Evolutionary conservation across 805 yeast genomes (phyloP).

Genomic region (Ascoidea rubescens): DNA sequence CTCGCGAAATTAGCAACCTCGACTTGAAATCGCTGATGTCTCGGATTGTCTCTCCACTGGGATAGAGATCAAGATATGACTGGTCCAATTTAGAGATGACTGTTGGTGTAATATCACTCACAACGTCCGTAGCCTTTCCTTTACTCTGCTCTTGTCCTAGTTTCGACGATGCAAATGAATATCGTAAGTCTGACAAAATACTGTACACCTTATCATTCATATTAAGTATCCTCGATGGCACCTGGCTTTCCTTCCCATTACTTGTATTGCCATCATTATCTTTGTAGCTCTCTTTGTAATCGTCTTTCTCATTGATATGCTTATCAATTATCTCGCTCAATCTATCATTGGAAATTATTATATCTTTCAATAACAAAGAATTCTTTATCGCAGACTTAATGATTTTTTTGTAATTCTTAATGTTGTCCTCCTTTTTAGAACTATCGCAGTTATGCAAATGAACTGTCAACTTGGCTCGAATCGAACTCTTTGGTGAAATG

Average conservation of each 20-base stretch:
- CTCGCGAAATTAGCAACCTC: slow-evolving; percentile 4
- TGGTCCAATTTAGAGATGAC: not conserved
- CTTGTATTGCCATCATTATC: not conserved
- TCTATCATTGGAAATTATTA: not conserved
- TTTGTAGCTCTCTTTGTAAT: too few relatives aligned
- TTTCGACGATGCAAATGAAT: not conserved
- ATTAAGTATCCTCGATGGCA: not conserved
- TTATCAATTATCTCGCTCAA: too few relatives aligned
- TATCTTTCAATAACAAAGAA: not conserved
- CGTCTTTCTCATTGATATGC: too few relatives aligned
- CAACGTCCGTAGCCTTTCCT: not conserved
- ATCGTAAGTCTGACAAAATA: not conserved
- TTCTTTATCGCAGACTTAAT: not conserved
- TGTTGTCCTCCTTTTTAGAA: not conserved
- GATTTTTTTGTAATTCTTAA: too few relatives aligned
- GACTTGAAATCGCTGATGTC: slow-evolving; percentile 43
- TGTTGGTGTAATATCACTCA: not conserved
- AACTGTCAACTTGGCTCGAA: slow-evolving; percentile 22
- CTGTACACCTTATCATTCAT: not conserved
- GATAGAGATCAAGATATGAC: slow-evolving; percentile 17
- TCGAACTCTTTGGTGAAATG: slow-evolving; percentile 3
- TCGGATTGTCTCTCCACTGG: slow-evolving; percentile 31
- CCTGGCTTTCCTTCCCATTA: not conserved
- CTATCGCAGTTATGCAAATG: slow-evolving; percentile 27
- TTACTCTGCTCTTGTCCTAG: not conserved